Conservation (phyloP, 1,284 basidiomycete species). For the Cystobasidium slooffiae region DNA sequence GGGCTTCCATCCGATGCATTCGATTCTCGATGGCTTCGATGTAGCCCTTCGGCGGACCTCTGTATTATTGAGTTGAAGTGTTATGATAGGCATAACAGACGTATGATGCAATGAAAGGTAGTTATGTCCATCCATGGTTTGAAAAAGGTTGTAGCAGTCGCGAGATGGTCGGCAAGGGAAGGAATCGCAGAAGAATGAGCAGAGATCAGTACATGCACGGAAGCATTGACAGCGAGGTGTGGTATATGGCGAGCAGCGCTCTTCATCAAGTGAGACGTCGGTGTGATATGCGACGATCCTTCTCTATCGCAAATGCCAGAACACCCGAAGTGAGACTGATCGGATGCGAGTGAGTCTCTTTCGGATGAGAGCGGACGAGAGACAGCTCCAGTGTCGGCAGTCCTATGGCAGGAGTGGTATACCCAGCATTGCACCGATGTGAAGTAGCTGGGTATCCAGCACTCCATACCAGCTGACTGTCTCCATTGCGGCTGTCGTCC, state of each 20-base stretch:
- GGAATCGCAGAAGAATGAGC: too few relatives aligned
- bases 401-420: background rate
- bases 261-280: too few relatives aligned
- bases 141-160: too few relatives aligned
- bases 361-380: constrained; percentile 12
- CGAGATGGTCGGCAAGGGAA: too few relatives aligned
- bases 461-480: too few relatives aligned
- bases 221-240: too few relatives aligned
- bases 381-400: background rate
- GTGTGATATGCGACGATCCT: background rate
- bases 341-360: background rate
- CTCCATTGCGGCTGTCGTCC: background rate
- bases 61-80: background rate
- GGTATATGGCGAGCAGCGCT: too few relatives aligned
- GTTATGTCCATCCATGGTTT: too few relatives aligned
- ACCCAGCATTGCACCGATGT: too few relatives aligned
- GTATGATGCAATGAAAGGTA: background rate
- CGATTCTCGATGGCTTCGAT: constrained; percentile 87
- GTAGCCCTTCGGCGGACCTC: constrained; percentile 83
- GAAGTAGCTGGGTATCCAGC: too few relatives aligned
- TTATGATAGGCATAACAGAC: background rate
- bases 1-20: constrained; percentile 81
- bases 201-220: too few relatives aligned
- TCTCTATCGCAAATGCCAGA: background rate
- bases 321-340: constrained; percentile 6